These are phyloP conservation scores for Scenedesmus sp. DNA, from an alignment of 163 green algal species.

Conservation along the genomic window DNA sequence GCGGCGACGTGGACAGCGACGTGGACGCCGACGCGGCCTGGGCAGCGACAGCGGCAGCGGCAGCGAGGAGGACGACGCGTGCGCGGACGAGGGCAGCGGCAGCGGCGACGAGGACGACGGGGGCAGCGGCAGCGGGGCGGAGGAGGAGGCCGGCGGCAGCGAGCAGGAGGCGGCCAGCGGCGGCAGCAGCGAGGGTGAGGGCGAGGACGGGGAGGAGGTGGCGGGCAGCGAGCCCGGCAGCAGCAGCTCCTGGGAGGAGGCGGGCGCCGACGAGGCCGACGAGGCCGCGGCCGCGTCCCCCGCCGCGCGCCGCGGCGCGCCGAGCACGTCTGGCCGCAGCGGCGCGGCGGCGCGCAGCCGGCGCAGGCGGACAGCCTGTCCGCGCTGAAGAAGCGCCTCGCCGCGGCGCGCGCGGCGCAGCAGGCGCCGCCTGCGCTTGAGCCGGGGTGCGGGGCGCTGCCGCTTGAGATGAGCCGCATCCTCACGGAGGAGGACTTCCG, in stretches of 20 bases:
- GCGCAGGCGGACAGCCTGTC: constrained; percentile 61
- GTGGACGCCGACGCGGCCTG: constrained; percentile 60
- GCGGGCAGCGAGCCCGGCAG: neutral
- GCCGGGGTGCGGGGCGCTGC: constrained; percentile 31
- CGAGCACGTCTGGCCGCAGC: constrained; percentile 25
- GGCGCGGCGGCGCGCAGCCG: constrained; percentile 5
- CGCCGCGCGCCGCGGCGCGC: too few relatives aligned
- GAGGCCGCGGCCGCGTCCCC: too few relatives aligned
- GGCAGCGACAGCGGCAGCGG: constrained; percentile 38
- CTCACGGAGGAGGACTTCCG: constrained; percentile 87
- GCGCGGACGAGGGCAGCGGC: constrained; percentile 23
- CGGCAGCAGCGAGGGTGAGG: constrained; percentile 12
- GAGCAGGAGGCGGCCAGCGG: constrained; percentile 32
- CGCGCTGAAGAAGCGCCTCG: constrained; percentile 73
- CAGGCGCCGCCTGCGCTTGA: constrained; percentile 24
- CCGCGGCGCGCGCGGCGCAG: constrained; percentile 48
- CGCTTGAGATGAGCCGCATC: constrained; percentile 78
- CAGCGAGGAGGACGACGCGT: constrained; percentile 35
- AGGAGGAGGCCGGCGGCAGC: constrained; percentile 10
- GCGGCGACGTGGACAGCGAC: constrained; percentile 64
- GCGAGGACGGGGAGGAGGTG: constrained; percentile 40
- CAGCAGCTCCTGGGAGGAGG: constrained; percentile 16
- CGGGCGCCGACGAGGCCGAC: neutral
- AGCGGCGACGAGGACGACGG: constrained; percentile 42
- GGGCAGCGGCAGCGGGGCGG: constrained; percentile 3